Conservation (phyloP, 768 basidiomycete species). For the Boletus subparvulus region DNA sequence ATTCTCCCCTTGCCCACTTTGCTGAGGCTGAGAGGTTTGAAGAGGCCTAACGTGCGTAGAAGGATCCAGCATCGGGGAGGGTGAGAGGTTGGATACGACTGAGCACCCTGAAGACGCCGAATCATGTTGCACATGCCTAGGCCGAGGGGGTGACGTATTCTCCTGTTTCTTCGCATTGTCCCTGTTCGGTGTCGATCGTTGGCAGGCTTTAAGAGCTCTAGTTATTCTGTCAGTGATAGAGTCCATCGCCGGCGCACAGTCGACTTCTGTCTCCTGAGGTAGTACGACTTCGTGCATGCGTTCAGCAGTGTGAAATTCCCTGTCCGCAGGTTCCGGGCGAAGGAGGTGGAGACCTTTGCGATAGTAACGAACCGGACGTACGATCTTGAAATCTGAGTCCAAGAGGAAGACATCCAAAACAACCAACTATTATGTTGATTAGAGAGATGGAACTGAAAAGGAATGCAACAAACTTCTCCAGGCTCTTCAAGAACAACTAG, state of each 20-base stretch:
- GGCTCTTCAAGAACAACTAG: slow-evolving; percentile 84
- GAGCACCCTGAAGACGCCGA: slow-evolving; percentile 35
- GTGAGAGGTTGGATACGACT: slow-evolving; percentile 39
- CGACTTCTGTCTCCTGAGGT: slow-evolving; percentile 30
- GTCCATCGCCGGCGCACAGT: slow-evolving; percentile 43
- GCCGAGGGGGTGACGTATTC: neutral
- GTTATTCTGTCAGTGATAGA: slow-evolving; percentile 51
- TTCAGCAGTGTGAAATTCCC: slow-evolving; percentile 22
- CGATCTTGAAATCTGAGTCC: slow-evolving; percentile 84
- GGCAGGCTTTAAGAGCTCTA: slow-evolving; percentile 41
- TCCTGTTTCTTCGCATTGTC: slow-evolving; percentile 6
- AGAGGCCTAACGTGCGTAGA: slow-evolving; percentile 72
- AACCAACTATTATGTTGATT: slow-evolving; percentile 48
- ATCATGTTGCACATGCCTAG: slow-evolving; percentile 10
- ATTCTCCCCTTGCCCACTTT: slow-evolving; percentile 16
- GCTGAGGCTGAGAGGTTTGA: slow-evolving; percentile 17
- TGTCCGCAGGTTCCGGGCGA: slow-evolving; percentile 37
- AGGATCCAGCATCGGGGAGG: slow-evolving; percentile 72
- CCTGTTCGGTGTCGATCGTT: slow-evolving; percentile 15
- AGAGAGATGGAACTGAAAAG: neutral
- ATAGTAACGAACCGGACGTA: slow-evolving; percentile 87
- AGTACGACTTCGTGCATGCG: slow-evolving; percentile 18
- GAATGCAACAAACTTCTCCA: slow-evolving; percentile 61
- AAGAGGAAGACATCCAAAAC: slow-evolving; percentile 94
- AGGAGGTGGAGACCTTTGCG: slow-evolving; percentile 78